Base-by-base conservation (phyloP, 139 green algal species). In the Chlorella ohadii region DNA sequence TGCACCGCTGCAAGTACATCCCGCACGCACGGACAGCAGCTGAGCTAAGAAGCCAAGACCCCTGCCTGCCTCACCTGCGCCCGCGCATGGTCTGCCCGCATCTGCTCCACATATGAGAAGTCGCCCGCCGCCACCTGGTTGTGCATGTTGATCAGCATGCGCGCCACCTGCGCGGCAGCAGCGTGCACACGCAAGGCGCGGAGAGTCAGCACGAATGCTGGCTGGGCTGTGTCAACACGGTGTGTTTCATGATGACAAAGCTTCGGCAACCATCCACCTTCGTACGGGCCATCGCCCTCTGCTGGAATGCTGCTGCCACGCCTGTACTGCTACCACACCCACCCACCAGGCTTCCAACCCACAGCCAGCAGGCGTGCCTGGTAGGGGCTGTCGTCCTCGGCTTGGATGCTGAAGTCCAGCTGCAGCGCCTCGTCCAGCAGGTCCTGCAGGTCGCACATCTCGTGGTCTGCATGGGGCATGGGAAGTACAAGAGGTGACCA, bases 371-470 rank as follows among this genome's bases (percentile, higher is more conserved):
- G 11, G 51, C 51, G 15, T 13, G 15, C 51, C 81, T 86, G 82
- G 72, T 90, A 90, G 4, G 86, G 86, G 57, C 82, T 88, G 72
- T 88, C 86, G n/a, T 90, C 86, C 47, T 90, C 86, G 13, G 86
- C 86, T 33, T 88, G 86, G n/a, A 90, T 86, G 67, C 83, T 88
- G 33, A 90, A 90, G 31, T 90, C 86, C 41, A 84, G 9, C 65
- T 88, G 82, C 61, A 90, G 77, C 6, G 77, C 86, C 28, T 90
- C 82, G 39, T 90, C 86, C 28, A 90, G 31, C 0, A 88, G 41
- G 1, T 88, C 86, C 36, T 88, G 82, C 66, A 90, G 70, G 57
- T 90, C 86, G 4, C 20, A 68, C 75, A 77, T 70, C 13, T 90
- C 86, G 34, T 82, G 82, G 81, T 87, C 86, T 90, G 82, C 80